Conservation (phyloP, 257 asterid genomes). For the Penstemon newberryi region DNA sequence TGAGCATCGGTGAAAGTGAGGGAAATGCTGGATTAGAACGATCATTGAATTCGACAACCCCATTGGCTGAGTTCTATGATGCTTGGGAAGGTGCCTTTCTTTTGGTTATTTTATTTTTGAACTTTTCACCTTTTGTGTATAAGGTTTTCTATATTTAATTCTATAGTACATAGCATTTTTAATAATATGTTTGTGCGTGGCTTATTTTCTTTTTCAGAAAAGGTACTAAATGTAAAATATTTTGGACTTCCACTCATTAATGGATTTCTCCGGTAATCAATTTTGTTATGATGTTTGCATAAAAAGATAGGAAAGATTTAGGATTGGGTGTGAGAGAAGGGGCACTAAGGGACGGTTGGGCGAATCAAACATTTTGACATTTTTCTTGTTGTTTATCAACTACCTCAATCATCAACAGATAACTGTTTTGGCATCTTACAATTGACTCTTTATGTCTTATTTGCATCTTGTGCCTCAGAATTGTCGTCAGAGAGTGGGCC, state of each 20-base stretch:
- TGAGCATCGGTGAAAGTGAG: slow-evolving; percentile 63
- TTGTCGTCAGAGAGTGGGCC: slow-evolving; percentile 67
- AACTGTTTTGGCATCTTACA: slow-evolving; percentile 15
- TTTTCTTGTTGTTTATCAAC: slow-evolving; percentile 5
- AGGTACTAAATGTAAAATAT: background rate
- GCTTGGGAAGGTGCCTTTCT: slow-evolving; percentile 91
- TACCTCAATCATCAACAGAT: background rate
- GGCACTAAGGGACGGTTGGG: slow-evolving; percentile 2
- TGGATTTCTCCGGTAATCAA: slow-evolving; percentile 6
- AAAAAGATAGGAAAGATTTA: background rate
- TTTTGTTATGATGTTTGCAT: slow-evolving; percentile 9
- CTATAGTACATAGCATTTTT: background rate
- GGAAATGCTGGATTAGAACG: slow-evolving; percentile 48
- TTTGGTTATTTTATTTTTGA: slow-evolving; percentile 16
- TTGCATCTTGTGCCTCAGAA: slow-evolving; percentile 55
- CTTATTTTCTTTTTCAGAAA: slow-evolving; percentile 10
- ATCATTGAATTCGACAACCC: slow-evolving; percentile 45
- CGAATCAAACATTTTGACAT: slow-evolving; percentile 14
- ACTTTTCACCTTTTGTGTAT: background rate
- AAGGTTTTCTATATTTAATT: background rate
- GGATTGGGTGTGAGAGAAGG: background rate
- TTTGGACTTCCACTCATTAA: slow-evolving; percentile 1
- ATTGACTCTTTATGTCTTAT: slow-evolving; percentile 23
- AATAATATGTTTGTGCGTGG: background rate
- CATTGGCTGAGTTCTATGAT: slow-evolving; percentile 80